Conservation (phyloP, 768 basidiomycete genomes). For the Russula abietina region DNA sequence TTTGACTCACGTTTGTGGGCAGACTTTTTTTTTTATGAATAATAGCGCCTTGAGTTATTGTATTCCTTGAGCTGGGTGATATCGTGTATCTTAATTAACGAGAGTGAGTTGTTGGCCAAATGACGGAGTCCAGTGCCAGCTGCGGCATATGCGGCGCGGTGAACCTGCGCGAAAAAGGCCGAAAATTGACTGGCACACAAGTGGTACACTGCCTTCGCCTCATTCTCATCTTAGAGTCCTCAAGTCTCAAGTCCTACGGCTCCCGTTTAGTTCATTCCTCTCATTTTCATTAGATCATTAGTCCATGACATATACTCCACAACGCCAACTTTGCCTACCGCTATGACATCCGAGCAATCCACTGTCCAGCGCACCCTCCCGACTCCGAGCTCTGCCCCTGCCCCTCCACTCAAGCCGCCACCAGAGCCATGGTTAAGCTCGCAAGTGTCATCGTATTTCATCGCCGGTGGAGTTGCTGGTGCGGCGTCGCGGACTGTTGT, state of each 20-base stretch:
- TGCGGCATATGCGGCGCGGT: not conserved
- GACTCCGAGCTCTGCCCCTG: not conserved
- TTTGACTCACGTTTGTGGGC: constrained; percentile 3
- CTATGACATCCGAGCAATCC: constrained; percentile 20
- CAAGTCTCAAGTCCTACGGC: constrained; percentile 13
- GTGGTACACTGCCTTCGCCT: not conserved
- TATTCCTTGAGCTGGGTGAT: not conserved
- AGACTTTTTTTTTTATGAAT: constrained; percentile 14
- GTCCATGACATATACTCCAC: constrained; percentile 18
- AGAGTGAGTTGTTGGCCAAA: not conserved
- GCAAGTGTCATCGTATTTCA: constrained; percentile 43
- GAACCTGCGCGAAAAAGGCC: constrained; percentile 3
- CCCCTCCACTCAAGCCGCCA: not conserved
- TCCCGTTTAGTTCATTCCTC: not conserved
- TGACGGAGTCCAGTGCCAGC: not conserved
- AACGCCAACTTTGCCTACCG: not conserved
- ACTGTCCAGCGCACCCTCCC: constrained; percentile 5
- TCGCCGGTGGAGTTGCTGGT: constrained; percentile 50
- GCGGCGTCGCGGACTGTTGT: constrained; percentile 86
- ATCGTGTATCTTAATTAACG: not conserved
- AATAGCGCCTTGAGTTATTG: not conserved
- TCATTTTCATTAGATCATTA: constrained; percentile 6
- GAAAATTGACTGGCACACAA: not conserved
- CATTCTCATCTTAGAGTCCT: constrained; percentile 5
- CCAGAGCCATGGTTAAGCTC: constrained; percentile 30